These are phyloP conservation scores for Ambrosiella xylebori DNA, from an alignment of 2,329 filamentous ascomycete species.

Conservation along the genomic window DNA sequence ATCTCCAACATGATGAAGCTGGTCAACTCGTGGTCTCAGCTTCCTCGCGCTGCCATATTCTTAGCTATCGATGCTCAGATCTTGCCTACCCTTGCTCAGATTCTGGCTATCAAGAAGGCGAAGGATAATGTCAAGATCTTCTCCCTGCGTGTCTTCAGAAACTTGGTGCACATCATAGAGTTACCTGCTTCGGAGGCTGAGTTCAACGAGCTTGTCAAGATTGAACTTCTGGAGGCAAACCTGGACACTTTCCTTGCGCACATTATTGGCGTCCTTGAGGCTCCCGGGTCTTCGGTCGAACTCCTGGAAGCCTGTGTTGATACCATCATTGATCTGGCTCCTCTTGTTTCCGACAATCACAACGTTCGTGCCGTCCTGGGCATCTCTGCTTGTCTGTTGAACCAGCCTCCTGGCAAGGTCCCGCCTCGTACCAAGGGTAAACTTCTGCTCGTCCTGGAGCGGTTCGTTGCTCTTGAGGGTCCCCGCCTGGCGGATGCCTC, in stretches of 20 bases:
- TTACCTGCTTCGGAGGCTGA: constrained; percentile 38
- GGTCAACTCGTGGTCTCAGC: constrained; percentile 62
- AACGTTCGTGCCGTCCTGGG: constrained; percentile 64
- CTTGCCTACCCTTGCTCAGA: constrained; percentile 55
- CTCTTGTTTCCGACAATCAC: constrained; percentile 46
- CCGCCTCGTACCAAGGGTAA: constrained; percentile 69
- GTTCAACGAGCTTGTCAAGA: constrained; percentile 37
- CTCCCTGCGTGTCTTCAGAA: constrained; percentile 57
- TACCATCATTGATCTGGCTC: constrained; percentile 58
- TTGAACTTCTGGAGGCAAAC: constrained; percentile 39
- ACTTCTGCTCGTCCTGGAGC: constrained; percentile 62
- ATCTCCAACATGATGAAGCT: constrained; percentile 69
- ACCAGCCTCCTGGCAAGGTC: constrained; percentile 69
- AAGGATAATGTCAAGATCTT: constrained; percentile 80
- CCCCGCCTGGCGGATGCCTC: constrained; percentile 17
- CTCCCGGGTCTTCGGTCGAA: constrained; percentile 45
- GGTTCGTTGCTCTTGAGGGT: constrained; percentile 54
- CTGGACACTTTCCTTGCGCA: constrained; percentile 45
- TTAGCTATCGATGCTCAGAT: constrained; percentile 44
- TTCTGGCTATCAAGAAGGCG: constrained; percentile 52
- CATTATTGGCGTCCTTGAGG: constrained; percentile 50
- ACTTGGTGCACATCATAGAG: constrained; percentile 43
- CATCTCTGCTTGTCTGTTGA: constrained; percentile 64
- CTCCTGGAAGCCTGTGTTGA: constrained; percentile 65
- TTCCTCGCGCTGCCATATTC: constrained; percentile 48